Evolutionary conservation across 1,284 basidiomycete genomes (phyloP).

Genomic region (Mixia osmundae): DNA sequence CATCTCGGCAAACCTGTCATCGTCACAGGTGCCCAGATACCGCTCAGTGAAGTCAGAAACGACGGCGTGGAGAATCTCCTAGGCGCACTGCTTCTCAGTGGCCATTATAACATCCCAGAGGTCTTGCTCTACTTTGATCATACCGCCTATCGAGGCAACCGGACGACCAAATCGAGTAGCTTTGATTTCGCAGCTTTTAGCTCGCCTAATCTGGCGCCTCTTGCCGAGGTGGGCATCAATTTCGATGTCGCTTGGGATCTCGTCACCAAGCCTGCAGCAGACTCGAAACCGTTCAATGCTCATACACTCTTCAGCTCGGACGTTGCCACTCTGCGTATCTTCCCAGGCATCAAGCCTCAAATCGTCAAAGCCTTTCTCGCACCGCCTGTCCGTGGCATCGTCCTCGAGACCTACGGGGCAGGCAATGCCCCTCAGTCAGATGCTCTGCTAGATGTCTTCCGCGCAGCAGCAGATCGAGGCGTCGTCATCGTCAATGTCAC

Average conservation of each 20-base stretch:
- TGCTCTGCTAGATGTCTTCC: slow-evolving; percentile 32
- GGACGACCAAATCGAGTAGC: slow-evolving; percentile 50
- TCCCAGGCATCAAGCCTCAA: slow-evolving; percentile 55
- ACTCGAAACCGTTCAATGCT: slow-evolving; percentile 45
- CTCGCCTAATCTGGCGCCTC: slow-evolving; percentile 59
- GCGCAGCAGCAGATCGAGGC: slow-evolving; percentile 54
- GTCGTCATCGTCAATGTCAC: slow-evolving; percentile 75
- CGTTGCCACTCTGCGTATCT: slow-evolving; percentile 56
- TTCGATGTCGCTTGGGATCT: slow-evolving; percentile 27
- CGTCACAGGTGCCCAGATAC: slow-evolving; percentile 56
- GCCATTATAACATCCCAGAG: slow-evolving; percentile 67
- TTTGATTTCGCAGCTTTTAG: slow-evolving; percentile 66
- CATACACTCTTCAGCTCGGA: slow-evolving; percentile 58
- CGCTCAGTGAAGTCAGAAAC: slow-evolving; percentile 45
- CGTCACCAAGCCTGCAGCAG: slow-evolving; percentile 37
- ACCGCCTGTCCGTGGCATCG: slow-evolving; percentile 30
- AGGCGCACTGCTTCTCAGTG: slow-evolving; percentile 64
- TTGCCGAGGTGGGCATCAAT: slow-evolving; percentile 78
- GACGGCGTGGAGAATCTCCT: slow-evolving; percentile 75
- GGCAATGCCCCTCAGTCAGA: slow-evolving; percentile 30
- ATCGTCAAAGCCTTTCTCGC: slow-evolving; percentile 47
- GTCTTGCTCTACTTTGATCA: slow-evolving; percentile 58
- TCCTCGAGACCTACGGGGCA: slow-evolving; percentile 71
- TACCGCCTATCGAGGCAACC: slow-evolving; percentile 59
- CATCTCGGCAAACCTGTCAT: slow-evolving; percentile 73